Conservation (phyloP, 2,329 filamentous ascomycete genomes). For the Zalaria obscura region DNA sequence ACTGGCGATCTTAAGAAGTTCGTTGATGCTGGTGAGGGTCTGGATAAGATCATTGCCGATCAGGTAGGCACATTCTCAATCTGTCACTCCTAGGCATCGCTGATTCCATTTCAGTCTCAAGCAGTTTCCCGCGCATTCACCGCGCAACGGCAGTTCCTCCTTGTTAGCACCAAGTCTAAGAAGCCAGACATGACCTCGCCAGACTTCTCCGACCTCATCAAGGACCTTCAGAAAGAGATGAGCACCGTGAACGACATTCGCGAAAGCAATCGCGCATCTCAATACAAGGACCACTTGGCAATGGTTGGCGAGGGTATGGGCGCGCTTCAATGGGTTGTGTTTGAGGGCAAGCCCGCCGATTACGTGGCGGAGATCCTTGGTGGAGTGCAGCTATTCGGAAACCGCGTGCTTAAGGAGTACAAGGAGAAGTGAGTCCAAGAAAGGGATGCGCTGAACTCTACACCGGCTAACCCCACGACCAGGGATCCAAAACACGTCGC, state of each 20-base stretch:
- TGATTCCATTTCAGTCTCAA: constrained; percentile 27
- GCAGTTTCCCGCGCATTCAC: constrained; percentile 55
- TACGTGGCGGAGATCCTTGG: constrained; percentile 73
- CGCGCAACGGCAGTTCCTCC: constrained; percentile 74
- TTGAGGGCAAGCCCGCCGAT: constrained; percentile 70
- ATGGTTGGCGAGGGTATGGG: constrained; percentile 84
- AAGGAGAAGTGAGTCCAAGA: constrained; percentile 54
- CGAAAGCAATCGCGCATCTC: constrained; percentile 63
- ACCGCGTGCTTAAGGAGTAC: constrained; percentile 80
- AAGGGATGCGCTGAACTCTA: too few relatives aligned
- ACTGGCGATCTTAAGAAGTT: constrained; percentile 61
- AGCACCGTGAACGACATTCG: constrained; percentile 67
- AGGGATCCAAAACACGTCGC: constrained; percentile 71
- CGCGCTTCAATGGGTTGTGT: constrained; percentile 78
- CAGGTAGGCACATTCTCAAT: constrained; percentile 24
- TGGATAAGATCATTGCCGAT: constrained; percentile 42
- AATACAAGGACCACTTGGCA: constrained; percentile 67
- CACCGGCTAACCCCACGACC: background rate
- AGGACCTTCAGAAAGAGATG: constrained; percentile 74
- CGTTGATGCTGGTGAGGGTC: constrained; percentile 59
- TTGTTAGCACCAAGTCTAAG: constrained; percentile 80
- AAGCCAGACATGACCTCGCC: constrained; percentile 67
- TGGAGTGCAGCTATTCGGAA: constrained; percentile 85
- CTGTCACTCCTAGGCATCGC: background rate
- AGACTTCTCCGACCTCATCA: constrained; percentile 62